A percentile compares a stretch with the other conserved stretches of the same genome.
These are phyloP conservation scores for Sonneratia alba DNA, from an alignment of 345 rosid species.

Conservation along the genomic window DNA sequence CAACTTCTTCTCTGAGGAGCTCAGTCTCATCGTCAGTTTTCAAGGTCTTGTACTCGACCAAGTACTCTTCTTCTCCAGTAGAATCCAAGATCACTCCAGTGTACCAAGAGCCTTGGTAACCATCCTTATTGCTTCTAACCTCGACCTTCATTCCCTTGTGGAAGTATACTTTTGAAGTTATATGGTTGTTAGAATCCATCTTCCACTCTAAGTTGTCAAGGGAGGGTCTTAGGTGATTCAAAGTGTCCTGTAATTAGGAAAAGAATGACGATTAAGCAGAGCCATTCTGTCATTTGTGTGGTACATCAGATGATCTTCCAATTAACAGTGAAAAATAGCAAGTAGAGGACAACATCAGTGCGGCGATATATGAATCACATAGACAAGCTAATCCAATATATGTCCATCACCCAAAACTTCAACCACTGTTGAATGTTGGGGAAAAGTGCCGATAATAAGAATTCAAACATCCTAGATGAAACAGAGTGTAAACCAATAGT, in stretches of 20 bases:
- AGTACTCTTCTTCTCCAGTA: conserved; percentile 10
- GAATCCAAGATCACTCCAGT: conserved; percentile 13
- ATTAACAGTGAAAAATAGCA: not conserved
- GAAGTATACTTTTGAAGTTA: conserved; percentile 5
- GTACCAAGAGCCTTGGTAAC: conserved; percentile 29
- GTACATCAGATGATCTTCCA: no score
- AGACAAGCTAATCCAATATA: not conserved
- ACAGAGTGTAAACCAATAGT: not conserved
- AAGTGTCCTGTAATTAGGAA: not conserved
- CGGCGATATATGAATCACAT: no score
- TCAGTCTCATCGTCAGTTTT: conserved; percentile 28
- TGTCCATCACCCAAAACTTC: not conserved
- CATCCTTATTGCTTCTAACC: conserved; percentile 27
- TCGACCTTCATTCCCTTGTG: conserved; percentile 25
- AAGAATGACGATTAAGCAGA: not conserved
- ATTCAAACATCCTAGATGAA: not conserved
- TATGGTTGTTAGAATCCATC: not conserved
- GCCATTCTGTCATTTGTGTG: no score
- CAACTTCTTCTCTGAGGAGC: conserved; percentile 29
- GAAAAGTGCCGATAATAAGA: not conserved
- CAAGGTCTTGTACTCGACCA: conserved; percentile 21
- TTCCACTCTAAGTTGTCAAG: not conserved
- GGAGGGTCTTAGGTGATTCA: not conserved
- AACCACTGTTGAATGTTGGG: not conserved
- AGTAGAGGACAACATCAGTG: not conserved